Conservation (phyloP, 106 monocot species). For the Alisma plantagoaquatica region DNA sequence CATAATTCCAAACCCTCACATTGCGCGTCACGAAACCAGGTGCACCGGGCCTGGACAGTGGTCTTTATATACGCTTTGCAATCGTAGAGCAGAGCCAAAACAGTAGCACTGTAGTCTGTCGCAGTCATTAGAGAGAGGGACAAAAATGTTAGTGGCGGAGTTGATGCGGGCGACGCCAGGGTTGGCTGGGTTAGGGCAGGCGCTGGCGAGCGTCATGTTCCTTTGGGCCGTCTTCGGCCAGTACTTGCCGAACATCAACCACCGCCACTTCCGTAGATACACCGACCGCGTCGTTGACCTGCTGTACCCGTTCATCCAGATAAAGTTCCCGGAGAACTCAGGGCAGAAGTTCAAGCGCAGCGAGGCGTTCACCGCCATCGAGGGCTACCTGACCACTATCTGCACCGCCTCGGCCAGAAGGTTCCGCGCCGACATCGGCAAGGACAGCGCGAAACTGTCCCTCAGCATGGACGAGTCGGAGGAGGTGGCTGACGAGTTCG, state of each 20-base stretch:
- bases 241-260: constrained; percentile 22
- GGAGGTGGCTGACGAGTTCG: constrained; percentile 16
- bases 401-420: constrained; percentile 20
- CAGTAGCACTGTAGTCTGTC: too few relatives aligned
- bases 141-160: too few relatives aligned
- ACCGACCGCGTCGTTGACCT: constrained; percentile 7
- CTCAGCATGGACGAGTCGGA: constrained; percentile 31
- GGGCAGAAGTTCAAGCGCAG: constrained; percentile 30
- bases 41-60: too few relatives aligned
- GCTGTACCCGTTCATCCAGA: constrained; percentile 43
- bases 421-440: constrained; percentile 39
- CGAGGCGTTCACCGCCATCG: constrained; percentile 45
- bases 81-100: too few relatives aligned
- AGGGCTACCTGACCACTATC: constrained; percentile 35
- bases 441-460: constrained; percentile 16
- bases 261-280: constrained; percentile 4
- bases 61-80: too few relatives aligned
- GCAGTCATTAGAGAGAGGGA: too few relatives aligned
- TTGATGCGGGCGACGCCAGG: too few relatives aligned
- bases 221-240: constrained; percentile 26
- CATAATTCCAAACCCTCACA: too few relatives aligned
- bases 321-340: constrained; percentile 40
- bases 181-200: constrained; percentile 4
- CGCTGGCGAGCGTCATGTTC: constrained; percentile 23
- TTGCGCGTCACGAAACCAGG: too few relatives aligned